Conservation (phyloP, 73 alveolate genomes). For the Paramecium octaurelia region DNA sequence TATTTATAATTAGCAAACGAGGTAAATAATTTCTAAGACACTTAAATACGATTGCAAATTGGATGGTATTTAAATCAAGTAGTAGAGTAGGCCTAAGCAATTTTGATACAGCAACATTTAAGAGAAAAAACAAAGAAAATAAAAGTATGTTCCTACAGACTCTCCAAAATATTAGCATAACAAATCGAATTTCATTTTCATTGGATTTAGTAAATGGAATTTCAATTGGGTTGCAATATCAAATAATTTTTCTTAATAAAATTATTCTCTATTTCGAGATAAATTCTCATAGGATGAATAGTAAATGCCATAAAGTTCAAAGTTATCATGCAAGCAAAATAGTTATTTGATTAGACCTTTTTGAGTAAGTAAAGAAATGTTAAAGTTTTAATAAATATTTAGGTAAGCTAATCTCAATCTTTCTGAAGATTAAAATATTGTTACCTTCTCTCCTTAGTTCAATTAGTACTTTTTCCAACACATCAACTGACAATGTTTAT, state of each 20-base stretch:
- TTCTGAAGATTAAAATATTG: slow-evolving; percentile 5
- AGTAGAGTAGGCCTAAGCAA: not conserved
- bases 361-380: not conserved
- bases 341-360: not conserved
- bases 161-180: slow-evolving; percentile 16
- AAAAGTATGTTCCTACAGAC: not conserved
- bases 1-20: not conserved
- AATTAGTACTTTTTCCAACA: slow-evolving; percentile 1
- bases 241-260: not conserved
- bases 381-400: not conserved
- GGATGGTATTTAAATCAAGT: not conserved
- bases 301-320: not conserved
- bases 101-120: not conserved
- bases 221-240: not conserved
- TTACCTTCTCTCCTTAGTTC: not conserved
- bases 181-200: not conserved
- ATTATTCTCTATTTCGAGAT: not conserved
- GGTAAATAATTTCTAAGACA: not conserved
- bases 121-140: not conserved
- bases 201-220: not conserved
- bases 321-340: slow-evolving; percentile 11
- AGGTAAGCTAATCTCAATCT: not conserved
- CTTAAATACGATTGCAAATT: not conserved
- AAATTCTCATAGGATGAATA: not conserved
- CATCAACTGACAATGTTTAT: not conserved